Base-by-base conservation (phyloP, 169 alveolate genomes). In the Ichthyophthirius multifiliis region DNA sequence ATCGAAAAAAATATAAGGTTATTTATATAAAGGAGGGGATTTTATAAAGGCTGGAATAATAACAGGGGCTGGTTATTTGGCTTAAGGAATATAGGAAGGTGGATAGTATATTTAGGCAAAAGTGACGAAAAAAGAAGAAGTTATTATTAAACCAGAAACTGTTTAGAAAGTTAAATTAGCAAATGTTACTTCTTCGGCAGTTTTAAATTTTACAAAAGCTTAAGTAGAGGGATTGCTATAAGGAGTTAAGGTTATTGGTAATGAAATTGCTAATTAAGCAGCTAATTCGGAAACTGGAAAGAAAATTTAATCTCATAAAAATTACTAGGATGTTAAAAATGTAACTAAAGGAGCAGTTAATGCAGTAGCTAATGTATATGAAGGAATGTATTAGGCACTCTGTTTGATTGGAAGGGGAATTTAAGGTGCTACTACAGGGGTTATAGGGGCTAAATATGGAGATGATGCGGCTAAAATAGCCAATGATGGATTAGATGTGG, bases 341-440 rank as follows among this genome's bases (percentile, higher is more conserved):
- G 23, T 79, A n/a, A 81, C 78, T 39, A 67, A 44, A 34, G 86
- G 79, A 32, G 73, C 86, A 3, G 75, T 79, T 3, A 27, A 44
- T 34, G 86, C 81, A 23, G 43, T 65, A 46, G 86, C 75, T 5
- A 41, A 74, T 9, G 43, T 79, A 6, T 79, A 79, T 79, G 86
- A 79, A 67, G 86, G 86, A 15, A 41, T 65, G 43, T 43, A 35
- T 45, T 79, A 79, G 67, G 86, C 80, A 2, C 48, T 79, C 20
- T 45, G 76, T 23, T 74, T 48, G 18, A 12, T 78, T 9, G 46
- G 62, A 27, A 67, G 73, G 23, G 46, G 74, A 9, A 43, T 75
- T 18, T 62, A 64, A 16, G 65, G 41, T 31, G 84, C 84, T 3
- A 78, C 84, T 9, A 78, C 84, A 15, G 78, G 65, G 16, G 84